Conservation (phyloP, 2,329 filamentous ascomycete genomes). For the Alternaria postmessia region DNA sequence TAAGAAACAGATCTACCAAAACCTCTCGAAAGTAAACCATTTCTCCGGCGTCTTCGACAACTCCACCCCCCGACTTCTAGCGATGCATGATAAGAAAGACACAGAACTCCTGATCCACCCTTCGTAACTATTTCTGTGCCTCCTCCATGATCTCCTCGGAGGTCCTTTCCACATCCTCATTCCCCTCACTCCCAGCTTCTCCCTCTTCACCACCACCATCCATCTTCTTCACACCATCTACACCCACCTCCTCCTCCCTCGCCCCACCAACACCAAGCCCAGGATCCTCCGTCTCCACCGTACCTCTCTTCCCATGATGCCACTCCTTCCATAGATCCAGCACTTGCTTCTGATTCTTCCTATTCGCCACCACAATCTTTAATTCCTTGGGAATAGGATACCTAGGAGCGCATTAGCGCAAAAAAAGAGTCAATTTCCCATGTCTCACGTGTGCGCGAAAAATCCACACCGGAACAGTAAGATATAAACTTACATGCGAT, state of each 20-base stretch:
- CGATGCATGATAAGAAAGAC: neutral
- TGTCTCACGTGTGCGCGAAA: too few species aligned
- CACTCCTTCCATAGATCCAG: slow-evolving; percentile 29
- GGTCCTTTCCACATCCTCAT: neutral
- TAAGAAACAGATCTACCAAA: neutral
- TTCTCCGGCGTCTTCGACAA: neutral
- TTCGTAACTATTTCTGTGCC: neutral
- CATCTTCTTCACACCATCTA: too few species aligned
- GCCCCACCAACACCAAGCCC: neutral
- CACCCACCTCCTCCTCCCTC: neutral
- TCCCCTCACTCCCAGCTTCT: neutral
- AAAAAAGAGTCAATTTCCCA: too few species aligned
- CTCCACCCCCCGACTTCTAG: neutral
- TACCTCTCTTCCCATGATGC: slow-evolving; percentile 27
- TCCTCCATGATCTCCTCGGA: neutral
- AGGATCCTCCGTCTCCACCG: neutral
- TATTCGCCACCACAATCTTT: slow-evolving; percentile 2
- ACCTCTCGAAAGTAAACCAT: accelerated
- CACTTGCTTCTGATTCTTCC: slow-evolving; percentile 4
- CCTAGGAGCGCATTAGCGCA: too few species aligned
- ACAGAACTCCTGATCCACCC: neutral
- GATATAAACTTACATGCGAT: slow-evolving; percentile 1
- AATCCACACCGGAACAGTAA: too few species aligned
- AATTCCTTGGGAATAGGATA: slow-evolving; percentile 24
- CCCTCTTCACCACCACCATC: neutral